Base-by-base conservation (phyloP, 2,329 filamentous ascomycete genomes). In the Colletotrichum falcatum region DNA sequence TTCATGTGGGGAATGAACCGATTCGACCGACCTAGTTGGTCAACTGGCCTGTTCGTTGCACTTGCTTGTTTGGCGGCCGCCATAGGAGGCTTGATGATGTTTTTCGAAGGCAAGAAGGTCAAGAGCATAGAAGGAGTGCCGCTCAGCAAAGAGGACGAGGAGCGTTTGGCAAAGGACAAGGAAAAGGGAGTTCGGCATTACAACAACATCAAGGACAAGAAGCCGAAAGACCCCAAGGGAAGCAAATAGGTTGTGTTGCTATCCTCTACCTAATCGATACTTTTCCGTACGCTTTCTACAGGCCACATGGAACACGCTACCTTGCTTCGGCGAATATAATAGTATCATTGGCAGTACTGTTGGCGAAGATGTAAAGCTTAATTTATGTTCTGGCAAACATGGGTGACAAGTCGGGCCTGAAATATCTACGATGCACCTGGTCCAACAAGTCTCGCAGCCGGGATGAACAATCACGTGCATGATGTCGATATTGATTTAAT, bases 1-100 rank as follows among this genome's bases (percentile, higher is more conserved):
- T 92, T 94, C 81, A 97, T 97, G 94, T 97, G 93, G 92, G 90
- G 88, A 2, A 84, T 92, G 80, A 92, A 93, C 77, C 84, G 92
- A 28, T 91, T 90, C 76, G 82, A 91, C 28, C 85, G 94, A n/a
- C 93, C 94, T 0, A 87, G 88, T 28, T 97, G 93, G 93, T 88
- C 90, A 14, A 95, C 93, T 0, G 94, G 93, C 1, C 80, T 94
- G 0, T 94, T 96, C 76, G 91, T 97, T 23, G 92, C 88, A 2
- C 77, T 95, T 7, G 94, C 90, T 3, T 94, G 90, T 76, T 84
- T 90, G 26, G 89, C 92, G 6, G 91, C 91, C 9, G 91, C 86
- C 20, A 77, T 88, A 28, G 93, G 89, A 20, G 94, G 94, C 3
- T 81, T 91, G 42, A 86, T 93, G 77, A 90, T 90, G 80, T 93